Evolutionary conservation across 805 yeast species (phyloP).

Genomic region (Phaffomyces antillensis): DNA sequence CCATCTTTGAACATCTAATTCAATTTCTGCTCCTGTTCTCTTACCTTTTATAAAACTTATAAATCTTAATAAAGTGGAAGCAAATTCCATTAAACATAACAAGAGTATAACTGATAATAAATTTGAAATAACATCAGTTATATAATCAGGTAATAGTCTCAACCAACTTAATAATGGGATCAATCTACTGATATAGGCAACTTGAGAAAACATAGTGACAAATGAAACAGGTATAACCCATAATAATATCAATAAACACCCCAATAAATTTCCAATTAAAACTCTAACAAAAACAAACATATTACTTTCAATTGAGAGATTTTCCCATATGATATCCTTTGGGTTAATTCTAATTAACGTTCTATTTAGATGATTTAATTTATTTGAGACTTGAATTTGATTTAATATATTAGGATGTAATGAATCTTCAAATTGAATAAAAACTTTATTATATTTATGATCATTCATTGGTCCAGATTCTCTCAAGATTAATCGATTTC

Average conservation of each 20-base stretch:
- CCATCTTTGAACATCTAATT: slow-evolving; percentile 70
- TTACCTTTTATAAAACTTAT: slow-evolving; percentile 51
- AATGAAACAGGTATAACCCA: slow-evolving; percentile 85
- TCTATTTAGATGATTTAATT: slow-evolving; percentile 35
- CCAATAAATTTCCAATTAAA: slow-evolving; percentile 39
- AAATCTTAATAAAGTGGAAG: slow-evolving; percentile 49
- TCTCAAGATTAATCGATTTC: slow-evolving; percentile 10
- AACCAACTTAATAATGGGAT: slow-evolving; percentile 57
- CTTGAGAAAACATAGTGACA: slow-evolving; percentile 68
- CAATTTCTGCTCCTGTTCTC: slow-evolving; percentile 54
- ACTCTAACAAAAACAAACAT: slow-evolving; percentile 32
- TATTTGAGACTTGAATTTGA: slow-evolving; percentile 44
- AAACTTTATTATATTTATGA: slow-evolving; percentile 37
- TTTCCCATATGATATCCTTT: slow-evolving; percentile 65
- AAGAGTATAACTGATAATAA: slow-evolving; percentile 63
- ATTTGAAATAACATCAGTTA: slow-evolving; percentile 49
- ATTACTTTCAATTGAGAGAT: slow-evolving; percentile 36
- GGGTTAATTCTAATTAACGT: slow-evolving; percentile 52
- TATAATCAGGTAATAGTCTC: slow-evolving; percentile 43
- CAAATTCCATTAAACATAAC: slow-evolving; percentile 54
- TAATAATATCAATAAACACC: slow-evolving; percentile 42
- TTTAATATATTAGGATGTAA: slow-evolving; percentile 56
- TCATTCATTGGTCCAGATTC: slow-evolving; percentile 21
- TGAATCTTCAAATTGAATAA: slow-evolving; percentile 54
- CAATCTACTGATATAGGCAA: slow-evolving; percentile 54